These are phyloP conservation scores for Bruguiera sexangula DNA, from an alignment of 345 rosid species.

Conservation along the genomic window DNA sequence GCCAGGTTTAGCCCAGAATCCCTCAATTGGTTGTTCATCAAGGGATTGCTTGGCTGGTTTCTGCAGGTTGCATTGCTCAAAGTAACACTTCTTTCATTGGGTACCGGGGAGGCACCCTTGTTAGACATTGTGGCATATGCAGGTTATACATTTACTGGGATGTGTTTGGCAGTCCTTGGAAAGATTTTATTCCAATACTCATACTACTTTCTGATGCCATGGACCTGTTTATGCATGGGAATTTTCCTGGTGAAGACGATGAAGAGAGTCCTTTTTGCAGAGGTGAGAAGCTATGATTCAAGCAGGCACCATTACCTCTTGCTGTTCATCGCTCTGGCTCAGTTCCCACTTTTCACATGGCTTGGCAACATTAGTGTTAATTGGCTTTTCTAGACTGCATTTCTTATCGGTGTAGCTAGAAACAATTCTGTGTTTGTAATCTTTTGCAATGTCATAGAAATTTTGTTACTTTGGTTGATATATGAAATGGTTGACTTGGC, in stretches of 20 bases:
- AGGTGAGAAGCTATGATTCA: slow-evolving; percentile 78
- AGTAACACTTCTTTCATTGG: slow-evolving; percentile 70
- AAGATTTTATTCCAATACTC: slow-evolving; percentile 63
- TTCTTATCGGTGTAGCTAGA: slow-evolving; percentile 19
- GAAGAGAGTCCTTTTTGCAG: slow-evolving; percentile 93
- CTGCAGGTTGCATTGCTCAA: slow-evolving; percentile 78
- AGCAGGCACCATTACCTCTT: slow-evolving; percentile 89
- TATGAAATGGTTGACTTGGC: neutral
- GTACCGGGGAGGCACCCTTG: slow-evolving; percentile 89
- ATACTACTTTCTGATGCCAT: slow-evolving; percentile 76
- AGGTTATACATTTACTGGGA: slow-evolving; percentile 78
- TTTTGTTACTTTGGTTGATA: neutral
- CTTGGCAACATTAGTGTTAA: slow-evolving; percentile 87
- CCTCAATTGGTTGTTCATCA: slow-evolving; percentile 80
- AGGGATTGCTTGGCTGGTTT: slow-evolving; percentile 92
- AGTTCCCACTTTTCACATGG: slow-evolving; percentile 85
- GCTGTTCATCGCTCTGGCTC: slow-evolving; percentile 80
- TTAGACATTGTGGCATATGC: slow-evolving; percentile 84
- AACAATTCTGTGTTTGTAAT: slow-evolving; percentile 23
- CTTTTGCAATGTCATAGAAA: slow-evolving; percentile 3
- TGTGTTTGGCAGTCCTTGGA: slow-evolving; percentile 71
- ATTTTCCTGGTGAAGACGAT: slow-evolving; percentile 90
- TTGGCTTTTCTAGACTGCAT: slow-evolving; percentile 62
- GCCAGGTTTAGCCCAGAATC: slow-evolving; percentile 88
- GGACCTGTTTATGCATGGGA: slow-evolving; percentile 81